Evolutionary conservation across 306 rosid species (phyloP), one percentile per base, ranked within the genome.

Genomic region (Pterocarpus santalinus): DNA sequence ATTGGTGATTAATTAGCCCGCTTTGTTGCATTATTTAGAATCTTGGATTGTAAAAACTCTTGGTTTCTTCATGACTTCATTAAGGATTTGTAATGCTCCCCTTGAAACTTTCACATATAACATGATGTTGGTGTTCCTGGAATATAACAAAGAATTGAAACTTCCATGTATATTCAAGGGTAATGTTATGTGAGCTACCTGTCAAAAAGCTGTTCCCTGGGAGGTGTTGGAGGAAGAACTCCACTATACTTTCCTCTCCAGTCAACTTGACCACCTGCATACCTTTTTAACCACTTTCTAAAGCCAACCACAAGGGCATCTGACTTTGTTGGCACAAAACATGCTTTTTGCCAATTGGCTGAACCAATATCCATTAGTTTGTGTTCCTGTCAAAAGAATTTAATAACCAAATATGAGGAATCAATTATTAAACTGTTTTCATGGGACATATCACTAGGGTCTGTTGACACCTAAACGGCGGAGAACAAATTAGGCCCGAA

Each of bases 271-370:
- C 94, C 91, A 55, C 89, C 95, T 0, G 95, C 91, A 58, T 93
- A 89, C 84, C 86, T 93, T 80, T 85, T 95, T 55, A 95, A 74
- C 99, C 99, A 95, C 69, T 85, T 95, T 85, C 99, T 89, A 79
- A 83, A 93, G 66, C 90, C 96, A 77, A 93, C 77, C 71, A 93
- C 99, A 55, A 88, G 85, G 4, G 94, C 92, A 86, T 95, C 99
- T 34, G 99, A 78, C 62, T 91, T 95, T 65, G 93, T 90, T 14
- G 99, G 99, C 85, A 93, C 90, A 82, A 89, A 95, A 82, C 99
- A 95, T 14, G 92, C 93, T 82, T 82, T 93, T 44, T 83, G 93
- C 99, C 99, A 95, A 81, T 90, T 91, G 33, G 57, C 55, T 81
- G 76, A 73, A 60, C 93, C 96, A 7, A 16, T 77, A 30, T 91